Base-by-base conservation (phyloP, 768 basidiomycete species). In the Russula abietina region DNA sequence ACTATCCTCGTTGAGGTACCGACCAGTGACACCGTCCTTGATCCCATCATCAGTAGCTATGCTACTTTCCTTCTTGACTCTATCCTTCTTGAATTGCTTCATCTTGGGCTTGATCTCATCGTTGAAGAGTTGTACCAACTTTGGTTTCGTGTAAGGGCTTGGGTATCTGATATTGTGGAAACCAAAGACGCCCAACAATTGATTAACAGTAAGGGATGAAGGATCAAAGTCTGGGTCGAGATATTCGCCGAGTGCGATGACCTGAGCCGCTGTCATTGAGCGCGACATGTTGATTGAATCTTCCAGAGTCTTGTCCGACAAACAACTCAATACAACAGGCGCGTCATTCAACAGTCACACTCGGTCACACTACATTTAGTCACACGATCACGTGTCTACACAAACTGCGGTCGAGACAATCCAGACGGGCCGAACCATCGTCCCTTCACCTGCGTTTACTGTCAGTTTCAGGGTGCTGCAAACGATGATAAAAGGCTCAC, bases 21-120 rank as follows among this genome's bases (percentile, higher is more conserved):
- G 73, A n/a, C 91, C 91, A 8, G 91, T 92, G n/a, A 85, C 65
- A 24, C 91, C 91, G 72, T 93, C 89, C 43, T 77, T 83, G 57
- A 93, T 93, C 5, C 91, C 91, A 60, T 90, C 86, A 64, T 89
- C 88, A 69, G 89, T 92, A 6, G 92, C 85, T 55, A 80, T 72
- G 66, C 88, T 91, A 56, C 83, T 85, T 71, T 84, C 81, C 65
- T 79, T 82, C 75, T 83, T 84, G 43, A 85, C 61, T 51, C 83
- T 78, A 65, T 91, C 86, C 62, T 79, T 84, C 72, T 81, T 85
- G 60, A 88, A 75, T 67, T 83, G 84, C 30, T 71, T 70, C 12
- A 79, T 74, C 58, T 82, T 81, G 22, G 83, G 74, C 71, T 83
- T 88, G 65, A 93, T 81, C 76, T 92, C 82, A 55, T 87, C 82